Evolutionary conservation across 2,329 filamentous ascomycete species (phyloP).

Genomic region (Ambrosiella beaveri): DNA sequence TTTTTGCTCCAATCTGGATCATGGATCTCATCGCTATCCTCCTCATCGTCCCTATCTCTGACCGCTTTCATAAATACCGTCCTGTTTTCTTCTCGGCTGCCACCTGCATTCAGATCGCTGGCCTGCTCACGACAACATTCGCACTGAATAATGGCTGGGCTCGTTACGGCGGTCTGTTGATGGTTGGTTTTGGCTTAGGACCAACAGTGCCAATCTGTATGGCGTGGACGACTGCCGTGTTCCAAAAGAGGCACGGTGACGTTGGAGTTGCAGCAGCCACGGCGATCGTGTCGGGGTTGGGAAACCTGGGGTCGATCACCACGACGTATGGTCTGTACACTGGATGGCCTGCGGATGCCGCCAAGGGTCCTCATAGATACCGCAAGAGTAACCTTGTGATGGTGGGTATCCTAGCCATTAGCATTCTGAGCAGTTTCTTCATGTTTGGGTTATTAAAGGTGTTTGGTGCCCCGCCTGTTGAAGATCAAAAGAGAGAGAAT

Average conservation of each 20-base stretch:
- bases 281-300: slow-evolving; percentile 70
- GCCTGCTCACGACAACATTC: slow-evolving; percentile 64
- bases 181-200: slow-evolving; percentile 79
- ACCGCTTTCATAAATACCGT: slow-evolving; percentile 67
- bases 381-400: slow-evolving; percentile 73
- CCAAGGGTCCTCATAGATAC: slow-evolving; percentile 51
- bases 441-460: slow-evolving; percentile 51
- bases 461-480: slow-evolving; percentile 28
- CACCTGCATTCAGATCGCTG: slow-evolving; percentile 62
- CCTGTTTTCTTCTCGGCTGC: slow-evolving; percentile 67
- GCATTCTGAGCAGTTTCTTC: slow-evolving; percentile 51
- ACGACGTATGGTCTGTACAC: slow-evolving; percentile 83
- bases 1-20: slow-evolving; percentile 87
- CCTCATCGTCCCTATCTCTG: slow-evolving; percentile 67
- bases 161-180: slow-evolving; percentile 71
- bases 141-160: slow-evolving; percentile 57
- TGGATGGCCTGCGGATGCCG: slow-evolving; percentile 64
- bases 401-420: slow-evolving; percentile 67
- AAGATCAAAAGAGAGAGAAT: slow-evolving; percentile 23
- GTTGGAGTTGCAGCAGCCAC: slow-evolving; percentile 77
- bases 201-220: slow-evolving; percentile 87
- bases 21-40: slow-evolving; percentile 82
- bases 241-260: slow-evolving; percentile 76
- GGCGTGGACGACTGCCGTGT: slow-evolving; percentile 84
- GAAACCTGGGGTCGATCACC: slow-evolving; percentile 70